A percentile compares a stretch with the other conserved stretches of the same genome.
phyloP scores from a whole-genome alignment of 306 rosid species.

The Trifolium dubium region DNA sequence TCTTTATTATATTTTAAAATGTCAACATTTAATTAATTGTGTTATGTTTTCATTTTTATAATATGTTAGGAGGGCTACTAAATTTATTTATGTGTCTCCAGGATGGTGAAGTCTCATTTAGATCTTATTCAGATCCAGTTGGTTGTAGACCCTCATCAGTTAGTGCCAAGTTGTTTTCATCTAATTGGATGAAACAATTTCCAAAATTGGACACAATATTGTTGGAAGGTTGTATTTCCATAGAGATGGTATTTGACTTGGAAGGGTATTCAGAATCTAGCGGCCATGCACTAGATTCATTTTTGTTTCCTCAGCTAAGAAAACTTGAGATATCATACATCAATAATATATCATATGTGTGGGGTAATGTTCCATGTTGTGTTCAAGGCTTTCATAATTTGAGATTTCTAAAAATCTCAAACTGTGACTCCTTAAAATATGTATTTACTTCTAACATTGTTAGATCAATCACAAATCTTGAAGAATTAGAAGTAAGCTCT shows the following conservation, averaged over 20 bases:
- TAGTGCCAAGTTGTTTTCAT: constrained; percentile 21
- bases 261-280: too few relatives aligned
- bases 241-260: constrained; percentile 13
- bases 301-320: constrained; percentile 14
- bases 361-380: constrained; percentile 6
- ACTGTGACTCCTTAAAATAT: constrained; percentile 1
- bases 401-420: neutral
- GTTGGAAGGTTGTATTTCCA: too few relatives aligned
- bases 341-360: neutral
- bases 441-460: neutral
- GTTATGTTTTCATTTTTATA: too few relatives aligned
- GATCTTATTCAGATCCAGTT: too few relatives aligned
- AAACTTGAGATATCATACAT: neutral
- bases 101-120: neutral
- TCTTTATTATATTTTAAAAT: too few relatives aligned
- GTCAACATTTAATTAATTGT: too few relatives aligned
- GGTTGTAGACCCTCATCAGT: neutral
- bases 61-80: too few relatives aligned
- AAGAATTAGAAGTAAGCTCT: rapidly evolving
- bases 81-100: neutral
- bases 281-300: too few relatives aligned
- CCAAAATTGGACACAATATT: neutral
- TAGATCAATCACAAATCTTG: neutral
- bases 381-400: constrained; percentile 16
- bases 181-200: constrained; percentile 10